Percentiles rank a stretch among this genome's conserved stretches.
Conservation (phyloP, 2,329 filamentous ascomycete genomes). For the Xylariaceae sp. region DNA sequence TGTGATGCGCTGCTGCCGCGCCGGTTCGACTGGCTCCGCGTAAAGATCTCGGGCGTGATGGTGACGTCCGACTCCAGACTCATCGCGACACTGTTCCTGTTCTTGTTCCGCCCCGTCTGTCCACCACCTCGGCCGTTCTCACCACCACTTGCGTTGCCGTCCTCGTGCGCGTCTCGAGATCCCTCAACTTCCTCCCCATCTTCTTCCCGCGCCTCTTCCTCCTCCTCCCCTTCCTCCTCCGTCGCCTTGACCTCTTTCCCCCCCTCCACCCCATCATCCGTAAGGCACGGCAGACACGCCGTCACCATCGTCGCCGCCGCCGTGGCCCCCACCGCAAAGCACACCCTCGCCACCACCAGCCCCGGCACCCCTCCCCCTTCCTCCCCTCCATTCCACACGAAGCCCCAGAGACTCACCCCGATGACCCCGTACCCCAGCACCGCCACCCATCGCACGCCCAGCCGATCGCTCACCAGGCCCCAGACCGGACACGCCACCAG, state of each 20-base stretch:
- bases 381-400: constrained; percentile 81
- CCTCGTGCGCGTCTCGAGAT: not conserved
- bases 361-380: constrained; percentile 62
- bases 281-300: constrained; percentile 75
- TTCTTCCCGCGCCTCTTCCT: constrained; percentile 18
- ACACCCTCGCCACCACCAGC: constrained; percentile 73
- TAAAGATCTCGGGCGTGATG: constrained; percentile 64
- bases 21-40: constrained; percentile 10
- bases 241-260: constrained; percentile 19
- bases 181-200: constrained; percentile 11
- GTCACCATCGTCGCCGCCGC: constrained; percentile 96
- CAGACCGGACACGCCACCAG: constrained; percentile 75
- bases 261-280: constrained; percentile 41
- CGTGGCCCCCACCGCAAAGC: constrained; percentile 90
- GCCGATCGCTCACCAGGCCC: constrained; percentile 72
- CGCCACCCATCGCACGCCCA: constrained; percentile 69
- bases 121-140: no score
- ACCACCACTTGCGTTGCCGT: constrained; percentile 1
- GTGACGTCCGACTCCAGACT: constrained; percentile 72
- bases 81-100: constrained; percentile 56
- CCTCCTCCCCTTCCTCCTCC: constrained; percentile 20
- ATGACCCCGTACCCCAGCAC: constrained; percentile 80
- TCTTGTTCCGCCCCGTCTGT: no score
- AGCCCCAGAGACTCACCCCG: constrained; percentile 68
- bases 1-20: constrained; percentile 15